Evolutionary conservation across 768 basidiomycete genomes (phyloP).

Genomic region (Lepiota venenata): DNA sequence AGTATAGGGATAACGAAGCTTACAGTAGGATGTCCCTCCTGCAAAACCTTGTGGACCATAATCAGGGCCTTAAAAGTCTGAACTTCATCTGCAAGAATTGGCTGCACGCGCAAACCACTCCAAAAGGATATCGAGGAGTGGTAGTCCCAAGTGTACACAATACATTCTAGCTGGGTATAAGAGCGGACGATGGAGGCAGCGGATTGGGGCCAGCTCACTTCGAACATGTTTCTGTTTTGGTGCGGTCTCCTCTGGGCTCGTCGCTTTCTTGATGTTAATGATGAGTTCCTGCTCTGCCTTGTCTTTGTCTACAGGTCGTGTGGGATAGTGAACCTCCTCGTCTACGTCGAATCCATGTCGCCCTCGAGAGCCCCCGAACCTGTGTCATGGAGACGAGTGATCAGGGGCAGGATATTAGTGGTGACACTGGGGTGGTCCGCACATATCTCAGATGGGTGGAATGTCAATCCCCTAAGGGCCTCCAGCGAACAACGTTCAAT

Average conservation of each 20-base stretch:
- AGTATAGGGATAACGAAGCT: conserved; percentile 17
- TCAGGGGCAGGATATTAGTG: background rate
- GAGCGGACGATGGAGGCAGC: conserved; percentile 5
- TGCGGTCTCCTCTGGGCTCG: conserved; percentile 89
- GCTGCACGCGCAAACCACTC: conserved; percentile 95
- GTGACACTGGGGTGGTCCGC: background rate
- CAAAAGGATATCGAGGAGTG: conserved; percentile 97
- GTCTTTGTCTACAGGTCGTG: conserved; percentile 97
- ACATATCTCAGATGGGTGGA: conserved; percentile 5
- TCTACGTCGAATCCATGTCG: conserved; percentile 62
- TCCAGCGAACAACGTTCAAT: background rate
- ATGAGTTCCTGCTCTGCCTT: conserved; percentile 94
- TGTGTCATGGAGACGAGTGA: conserved; percentile 15
- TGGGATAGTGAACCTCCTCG: conserved; percentile 90
- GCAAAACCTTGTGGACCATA: conserved; percentile 94
- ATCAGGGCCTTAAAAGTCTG: conserved; percentile 99
- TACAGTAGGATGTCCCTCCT: conserved; percentile 96
- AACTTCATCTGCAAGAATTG: conserved; percentile 94
- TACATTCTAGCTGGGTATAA: conserved; percentile 65
- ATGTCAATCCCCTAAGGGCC: background rate
- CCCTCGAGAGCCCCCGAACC: conserved; percentile 37
- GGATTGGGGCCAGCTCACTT: conserved; percentile 53
- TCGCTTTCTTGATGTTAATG: conserved; percentile 98
- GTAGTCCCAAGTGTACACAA: conserved; percentile 99
- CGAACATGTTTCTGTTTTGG: conserved; percentile 99